Base-by-base conservation (phyloP, 768 basidiomycete species). In the Collybia sordida region DNA sequence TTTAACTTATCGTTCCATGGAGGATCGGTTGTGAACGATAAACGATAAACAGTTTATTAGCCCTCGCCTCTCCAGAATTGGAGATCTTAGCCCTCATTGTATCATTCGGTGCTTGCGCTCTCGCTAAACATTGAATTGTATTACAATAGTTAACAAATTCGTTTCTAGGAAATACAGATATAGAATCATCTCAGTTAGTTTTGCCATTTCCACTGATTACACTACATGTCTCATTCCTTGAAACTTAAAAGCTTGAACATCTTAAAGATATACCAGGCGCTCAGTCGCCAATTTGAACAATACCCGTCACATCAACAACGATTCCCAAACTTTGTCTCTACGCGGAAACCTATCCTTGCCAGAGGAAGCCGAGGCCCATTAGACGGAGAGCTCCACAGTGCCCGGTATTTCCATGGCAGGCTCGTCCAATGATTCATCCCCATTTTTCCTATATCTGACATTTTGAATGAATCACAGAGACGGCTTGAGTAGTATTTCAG, bases 391-490 rank as follows among this genome's bases (percentile, higher is more conserved):
- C 62, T 79, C 5, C 86, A 89, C 60, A 85, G 78, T 45, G 94
- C 93, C 12, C 77, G 85, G 54, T 93, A 91, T 63, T 96, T 97
- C 60, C 90, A 92, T 58, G 90, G 90, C 58, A 81, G 77, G 90
- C 83, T 53, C 36, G 72, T 65, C 8, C 11, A 18, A 37, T 27
- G 37, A 19, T 34, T n/a, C 18, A 41, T 21, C 27, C 55, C 83
- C 88, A 35, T 45, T 21, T 22, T 14, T 14, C 18, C 27, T 42
- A 41, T 4, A 24, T 37, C 14, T 27, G 35, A 52, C 0, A 72
- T 88, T 35, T 46, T 21, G 24, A 14, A 17, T 45, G 27, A 40
- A 39, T 23, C 31, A 11, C 58, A 90, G 88, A 61, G 90, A 91
- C 64, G 90, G 90, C 15, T 64, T 91, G 14, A 75, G 81, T 2